A percentile compares a stretch with the other conserved stretches of the same genome.
Evolutionary conservation across 805 yeast species (phyloP).

Genomic region (Wickerhamomyces subpelliculosus): DNA sequence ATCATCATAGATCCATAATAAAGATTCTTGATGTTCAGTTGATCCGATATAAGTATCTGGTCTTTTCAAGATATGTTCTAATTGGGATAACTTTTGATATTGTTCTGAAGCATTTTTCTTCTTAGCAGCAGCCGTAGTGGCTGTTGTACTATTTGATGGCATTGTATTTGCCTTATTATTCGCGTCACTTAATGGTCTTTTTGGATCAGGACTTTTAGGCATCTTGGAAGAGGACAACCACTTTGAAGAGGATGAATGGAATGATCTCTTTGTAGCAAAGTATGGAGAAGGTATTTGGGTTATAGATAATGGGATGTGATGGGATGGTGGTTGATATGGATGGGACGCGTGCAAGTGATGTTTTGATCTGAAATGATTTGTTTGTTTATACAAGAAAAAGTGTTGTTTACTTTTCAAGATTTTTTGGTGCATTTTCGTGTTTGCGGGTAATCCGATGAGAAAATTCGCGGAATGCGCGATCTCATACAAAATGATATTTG

Average conservation of each 20-base stretch:
- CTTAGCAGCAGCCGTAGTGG: conserved; percentile 8
- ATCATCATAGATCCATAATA: conserved; percentile 82
- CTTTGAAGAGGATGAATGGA: too few relatives aligned
- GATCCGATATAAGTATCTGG: conserved; percentile 98
- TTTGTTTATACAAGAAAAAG: neutral
- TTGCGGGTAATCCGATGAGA: too few relatives aligned
- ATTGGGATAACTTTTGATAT: conserved; percentile 89
- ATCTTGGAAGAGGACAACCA: too few relatives aligned
- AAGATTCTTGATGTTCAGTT: conserved; percentile 70
- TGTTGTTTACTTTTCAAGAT: neutral
- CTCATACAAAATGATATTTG: too few relatives aligned
- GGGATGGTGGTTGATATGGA: neutral
- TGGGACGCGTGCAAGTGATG: neutral
- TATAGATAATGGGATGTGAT: neutral
- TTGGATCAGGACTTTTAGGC: too few relatives aligned
- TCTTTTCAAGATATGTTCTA: conserved; percentile 92
- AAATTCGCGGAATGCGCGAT: too few relatives aligned
- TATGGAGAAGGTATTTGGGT: neutral
- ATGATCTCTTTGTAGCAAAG: neutral
- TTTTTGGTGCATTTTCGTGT: neutral
- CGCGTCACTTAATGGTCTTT: conserved; percentile 5
- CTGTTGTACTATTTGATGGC: neutral
- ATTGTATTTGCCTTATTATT: conserved; percentile 2
- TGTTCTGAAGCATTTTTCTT: conserved; percentile 52
- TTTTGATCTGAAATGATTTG: neutral